Percentiles rank a stretch among this genome's conserved stretches.
Evolutionary conservation across 2,329 filamentous ascomycete species (phyloP).

Genomic region (Zasmidium angulare): DNA sequence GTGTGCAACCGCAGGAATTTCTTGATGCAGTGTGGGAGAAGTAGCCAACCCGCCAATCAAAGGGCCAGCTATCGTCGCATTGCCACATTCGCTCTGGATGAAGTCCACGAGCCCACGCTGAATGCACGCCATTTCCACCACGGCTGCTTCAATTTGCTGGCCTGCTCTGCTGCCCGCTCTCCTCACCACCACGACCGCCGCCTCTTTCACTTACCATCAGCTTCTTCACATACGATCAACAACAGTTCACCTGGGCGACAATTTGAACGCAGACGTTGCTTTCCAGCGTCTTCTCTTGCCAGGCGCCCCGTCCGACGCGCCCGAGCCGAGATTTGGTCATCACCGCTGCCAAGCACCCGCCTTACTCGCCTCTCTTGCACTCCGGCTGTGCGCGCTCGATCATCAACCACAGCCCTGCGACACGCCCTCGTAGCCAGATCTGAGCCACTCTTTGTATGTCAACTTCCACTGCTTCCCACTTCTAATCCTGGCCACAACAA

Average conservation of each 20-base stretch:
- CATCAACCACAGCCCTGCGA: background rate
- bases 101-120: too few species aligned
- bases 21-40: too few species aligned
- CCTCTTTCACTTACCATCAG: too few species aligned
- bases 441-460: background rate
- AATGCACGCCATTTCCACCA: too few species aligned
- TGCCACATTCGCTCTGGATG: too few species aligned
- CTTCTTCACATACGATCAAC: too few species aligned
- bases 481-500: background rate
- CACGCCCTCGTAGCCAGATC: background rate
- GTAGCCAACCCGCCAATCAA: too few species aligned
- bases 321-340: background rate
- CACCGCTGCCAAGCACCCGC: background rate
- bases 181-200: too few species aligned
- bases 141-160: too few species aligned
- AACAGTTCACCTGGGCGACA: background rate
- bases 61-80: too few species aligned
- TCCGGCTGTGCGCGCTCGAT: background rate
- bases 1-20: too few species aligned
- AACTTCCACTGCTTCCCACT: background rate
- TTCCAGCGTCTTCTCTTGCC: background rate
- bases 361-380: background rate
- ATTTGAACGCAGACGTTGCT: background rate
- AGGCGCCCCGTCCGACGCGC: background rate
- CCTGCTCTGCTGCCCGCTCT: too few species aligned